A percentile compares a stretch with the other conserved stretches of the same genome.
Conservation (phyloP, 208 protist genomes). For the Leptomonas seymouri region DNA sequence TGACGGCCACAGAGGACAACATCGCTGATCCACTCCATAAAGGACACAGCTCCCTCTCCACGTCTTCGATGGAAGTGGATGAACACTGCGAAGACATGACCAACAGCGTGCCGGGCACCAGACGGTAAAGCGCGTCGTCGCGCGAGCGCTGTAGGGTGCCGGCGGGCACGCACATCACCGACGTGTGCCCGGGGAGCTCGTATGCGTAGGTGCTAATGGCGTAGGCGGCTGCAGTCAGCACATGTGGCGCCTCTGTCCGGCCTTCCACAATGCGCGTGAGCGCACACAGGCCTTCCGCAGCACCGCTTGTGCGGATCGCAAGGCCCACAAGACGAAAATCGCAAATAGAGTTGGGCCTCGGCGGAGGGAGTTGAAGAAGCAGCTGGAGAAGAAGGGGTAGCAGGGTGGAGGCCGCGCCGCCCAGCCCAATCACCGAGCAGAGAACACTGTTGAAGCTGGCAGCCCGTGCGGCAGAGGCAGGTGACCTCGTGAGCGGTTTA, state of each 20-base stretch:
- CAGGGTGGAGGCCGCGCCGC: conserved; percentile 32
- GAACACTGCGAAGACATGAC: neutral
- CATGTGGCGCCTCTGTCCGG: conserved; percentile 12
- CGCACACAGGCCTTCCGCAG: conserved; percentile 48
- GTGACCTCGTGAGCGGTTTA: neutral
- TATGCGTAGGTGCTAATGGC: conserved; percentile 32
- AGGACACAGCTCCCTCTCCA: conserved; percentile 19
- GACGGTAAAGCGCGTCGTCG: conserved; percentile 12
- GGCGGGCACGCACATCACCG: conserved; percentile 41
- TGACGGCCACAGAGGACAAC: neutral
- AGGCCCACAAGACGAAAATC: conserved; percentile 51
- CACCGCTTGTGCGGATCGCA: conserved; percentile 61
- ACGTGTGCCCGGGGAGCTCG: conserved; percentile 64
- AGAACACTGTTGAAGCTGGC: conserved; percentile 33
- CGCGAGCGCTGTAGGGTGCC: neutral
- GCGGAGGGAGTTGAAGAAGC: conserved; percentile 39
- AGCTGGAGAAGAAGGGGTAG: conserved; percentile 47
- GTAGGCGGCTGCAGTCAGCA: conserved; percentile 25
- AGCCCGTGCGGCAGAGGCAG: neutral
- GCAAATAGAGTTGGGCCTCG: conserved; percentile 22
- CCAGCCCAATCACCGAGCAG: conserved; percentile 65
- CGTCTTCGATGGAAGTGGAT: neutral
- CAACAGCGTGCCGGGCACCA: conserved; percentile 6
- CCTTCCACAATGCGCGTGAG: conserved; percentile 26
- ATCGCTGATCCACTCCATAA: conserved; percentile 7